A percentile compares a stretch with the other conserved stretches of the same genome.
These are phyloP conservation scores for Angomonas ambiguus DNA, from an alignment of 208 protist genomes.

Conservation along the genomic window DNA sequence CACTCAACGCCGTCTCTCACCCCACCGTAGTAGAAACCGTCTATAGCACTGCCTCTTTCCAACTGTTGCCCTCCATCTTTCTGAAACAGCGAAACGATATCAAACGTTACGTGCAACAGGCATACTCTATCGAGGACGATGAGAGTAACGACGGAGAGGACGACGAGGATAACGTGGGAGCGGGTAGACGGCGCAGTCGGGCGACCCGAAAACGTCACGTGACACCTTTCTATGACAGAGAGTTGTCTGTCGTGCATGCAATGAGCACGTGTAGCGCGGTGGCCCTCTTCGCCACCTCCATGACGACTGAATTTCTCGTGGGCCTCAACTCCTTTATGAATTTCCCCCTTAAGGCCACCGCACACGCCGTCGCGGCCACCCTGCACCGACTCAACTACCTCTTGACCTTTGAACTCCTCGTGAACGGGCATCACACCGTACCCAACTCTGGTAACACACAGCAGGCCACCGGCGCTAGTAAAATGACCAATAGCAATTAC, in stretches of 20 bases:
- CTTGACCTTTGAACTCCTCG: constrained; percentile 35
- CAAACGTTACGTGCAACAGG: constrained; percentile 7
- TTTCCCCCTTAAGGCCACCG: constrained; percentile 37
- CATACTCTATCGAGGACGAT: constrained; percentile 11
- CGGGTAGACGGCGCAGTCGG: constrained; percentile 9
- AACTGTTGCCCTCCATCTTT: constrained; percentile 55
- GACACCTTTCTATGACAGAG: constrained; percentile 44
- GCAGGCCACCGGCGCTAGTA: constrained; percentile 8
- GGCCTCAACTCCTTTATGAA: constrained; percentile 43
- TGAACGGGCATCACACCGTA: not conserved
- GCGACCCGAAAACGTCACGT: constrained; percentile 27
- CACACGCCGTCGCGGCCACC: constrained; percentile 38
- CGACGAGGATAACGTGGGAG: constrained; percentile 1
- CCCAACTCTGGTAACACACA: not conserved
- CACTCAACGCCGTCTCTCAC: not conserved
- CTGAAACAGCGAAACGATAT: constrained; percentile 45
- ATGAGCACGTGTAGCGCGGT: constrained; percentile 22
- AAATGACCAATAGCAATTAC: not conserved
- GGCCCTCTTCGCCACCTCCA: constrained; percentile 36
- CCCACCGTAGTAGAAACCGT: not conserved
- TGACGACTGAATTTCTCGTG: constrained; percentile 54
- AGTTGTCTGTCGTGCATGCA: constrained; percentile 49
- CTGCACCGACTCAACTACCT: constrained; percentile 50
- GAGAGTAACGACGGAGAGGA: constrained; percentile 11
- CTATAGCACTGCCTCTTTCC: constrained; percentile 39